These are phyloP conservation scores for Saccharomyces eubayanus DNA, from an alignment of 805 yeast genomes.

Conservation along the genomic window DNA sequence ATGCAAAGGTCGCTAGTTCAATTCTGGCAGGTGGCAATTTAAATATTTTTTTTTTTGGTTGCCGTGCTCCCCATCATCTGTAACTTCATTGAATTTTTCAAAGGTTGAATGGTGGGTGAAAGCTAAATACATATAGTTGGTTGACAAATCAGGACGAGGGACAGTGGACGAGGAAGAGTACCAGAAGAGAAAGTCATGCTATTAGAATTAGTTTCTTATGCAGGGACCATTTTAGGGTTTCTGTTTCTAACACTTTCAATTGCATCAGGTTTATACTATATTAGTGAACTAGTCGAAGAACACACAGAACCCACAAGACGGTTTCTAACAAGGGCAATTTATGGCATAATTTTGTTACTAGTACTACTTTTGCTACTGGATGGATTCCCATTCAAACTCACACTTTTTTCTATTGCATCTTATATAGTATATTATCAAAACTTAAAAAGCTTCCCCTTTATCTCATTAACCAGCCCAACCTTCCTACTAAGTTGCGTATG, in stretches of 20 bases:
- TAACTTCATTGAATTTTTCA: background rate
- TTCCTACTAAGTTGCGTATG: slow-evolving; percentile 64
- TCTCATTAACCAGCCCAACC: slow-evolving; percentile 59
- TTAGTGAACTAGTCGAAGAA: slow-evolving; percentile 89
- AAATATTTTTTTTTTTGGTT: slow-evolving; percentile 11
- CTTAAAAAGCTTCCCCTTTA: slow-evolving; percentile 74
- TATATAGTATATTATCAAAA: slow-evolving; percentile 71
- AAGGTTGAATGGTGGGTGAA: background rate
- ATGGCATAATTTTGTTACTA: slow-evolving; percentile 46
- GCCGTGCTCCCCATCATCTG: background rate
- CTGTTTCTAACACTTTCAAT: slow-evolving; percentile 54
- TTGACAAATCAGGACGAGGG: background rate
- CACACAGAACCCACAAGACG: slow-evolving; percentile 79
- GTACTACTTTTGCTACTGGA: slow-evolving; percentile 61
- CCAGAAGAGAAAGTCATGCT: slow-evolving; percentile 36
- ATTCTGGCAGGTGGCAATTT: slow-evolving; percentile 73
- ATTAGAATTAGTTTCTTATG: slow-evolving; percentile 47
- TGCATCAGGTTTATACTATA: slow-evolving; percentile 86
- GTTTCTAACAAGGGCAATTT: slow-evolving; percentile 55
- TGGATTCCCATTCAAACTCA: slow-evolving; percentile 64
- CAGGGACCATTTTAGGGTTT: slow-evolving; percentile 57
- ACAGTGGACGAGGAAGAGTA: background rate
- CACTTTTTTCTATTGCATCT: slow-evolving; percentile 59
- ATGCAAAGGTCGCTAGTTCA: slow-evolving; percentile 96
- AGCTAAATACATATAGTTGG: background rate